These are phyloP conservation scores for Epichloe sp. DNA, from an alignment of 2,329 filamentous ascomycete genomes.

Conservation along the genomic window DNA sequence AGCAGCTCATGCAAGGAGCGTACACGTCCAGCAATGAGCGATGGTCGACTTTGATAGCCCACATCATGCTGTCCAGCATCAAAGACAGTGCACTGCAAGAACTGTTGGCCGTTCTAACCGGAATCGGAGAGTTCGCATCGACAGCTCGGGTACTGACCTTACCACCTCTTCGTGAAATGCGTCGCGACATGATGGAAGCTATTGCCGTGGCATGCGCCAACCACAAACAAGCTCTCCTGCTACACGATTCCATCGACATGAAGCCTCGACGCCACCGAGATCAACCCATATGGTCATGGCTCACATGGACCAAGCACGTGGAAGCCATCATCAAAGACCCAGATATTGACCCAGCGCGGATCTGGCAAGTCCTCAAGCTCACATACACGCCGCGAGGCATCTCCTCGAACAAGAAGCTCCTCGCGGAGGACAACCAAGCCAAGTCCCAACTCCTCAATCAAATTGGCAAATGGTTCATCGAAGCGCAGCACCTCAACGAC, in stretches of 20 bases:
- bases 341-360: slow-evolving; percentile 9
- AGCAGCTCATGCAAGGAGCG: slow-evolving; percentile 4
- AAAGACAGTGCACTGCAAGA: slow-evolving; percentile 4
- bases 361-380: slow-evolving; percentile 18
- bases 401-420: neutral
- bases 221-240: slow-evolving; percentile 13
- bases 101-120: slow-evolving; percentile 7
- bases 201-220: slow-evolving; percentile 11
- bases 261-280: slow-evolving; percentile 1
- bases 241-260: slow-evolving; percentile 11
- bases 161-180: slow-evolving; percentile 2
- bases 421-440: slow-evolving; percentile 6
- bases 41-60: slow-evolving; percentile 9
- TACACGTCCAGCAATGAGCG: slow-evolving; percentile 9
- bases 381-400: neutral
- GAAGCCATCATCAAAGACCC: slow-evolving; percentile 21
- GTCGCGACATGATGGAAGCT: slow-evolving; percentile 6
- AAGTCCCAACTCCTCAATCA: slow-evolving; percentile 17
- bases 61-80: slow-evolving; percentile 2
- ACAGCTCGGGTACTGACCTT: slow-evolving; percentile 5
- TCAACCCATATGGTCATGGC: slow-evolving; percentile 17
- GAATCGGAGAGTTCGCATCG: slow-evolving; percentile 8
- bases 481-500: slow-evolving; percentile 15
- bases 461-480: slow-evolving; percentile 19
- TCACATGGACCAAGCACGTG: slow-evolving; percentile 19